phyloP scores from a whole-genome alignment of 257 asterid species.

The Rubia yunnanensis region DNA sequence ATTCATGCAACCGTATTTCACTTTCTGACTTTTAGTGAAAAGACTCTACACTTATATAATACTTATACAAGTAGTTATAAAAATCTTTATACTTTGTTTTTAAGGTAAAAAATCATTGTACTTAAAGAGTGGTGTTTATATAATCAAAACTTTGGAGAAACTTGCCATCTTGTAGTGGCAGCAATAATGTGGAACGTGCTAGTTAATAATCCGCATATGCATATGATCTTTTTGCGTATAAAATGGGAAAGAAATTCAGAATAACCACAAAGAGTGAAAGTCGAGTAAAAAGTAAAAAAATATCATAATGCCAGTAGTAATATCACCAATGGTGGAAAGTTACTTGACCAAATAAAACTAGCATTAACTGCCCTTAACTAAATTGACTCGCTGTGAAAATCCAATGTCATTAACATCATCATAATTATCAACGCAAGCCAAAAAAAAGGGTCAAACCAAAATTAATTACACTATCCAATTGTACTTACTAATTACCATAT shows the following conservation, averaged over 20 bases:
- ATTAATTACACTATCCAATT: conserved; percentile 6
- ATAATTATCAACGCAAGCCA: background rate
- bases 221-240: background rate
- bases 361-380: background rate
- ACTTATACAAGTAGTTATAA: too few relatives aligned
- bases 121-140: too few relatives aligned
- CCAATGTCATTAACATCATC: conserved; percentile 8
- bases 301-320: background rate
- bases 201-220: background rate
- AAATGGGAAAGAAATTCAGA: background rate
- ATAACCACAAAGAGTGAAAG: background rate
- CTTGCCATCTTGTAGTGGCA: background rate
- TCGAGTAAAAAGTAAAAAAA: background rate
- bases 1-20: too few relatives aligned
- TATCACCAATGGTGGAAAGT: background rate
- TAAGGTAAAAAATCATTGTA: too few relatives aligned
- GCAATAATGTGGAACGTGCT: background rate
- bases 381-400: background rate
- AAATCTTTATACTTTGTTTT: too few relatives aligned
- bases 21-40: too few relatives aligned
- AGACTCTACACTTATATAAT: too few relatives aligned
- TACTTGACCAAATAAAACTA: background rate
- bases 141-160: too few relatives aligned
- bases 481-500: background rate
- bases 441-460: background rate